phyloP scores from a whole-genome alignment of 208 protist species.

The Trypanosoma theileri region DNA sequence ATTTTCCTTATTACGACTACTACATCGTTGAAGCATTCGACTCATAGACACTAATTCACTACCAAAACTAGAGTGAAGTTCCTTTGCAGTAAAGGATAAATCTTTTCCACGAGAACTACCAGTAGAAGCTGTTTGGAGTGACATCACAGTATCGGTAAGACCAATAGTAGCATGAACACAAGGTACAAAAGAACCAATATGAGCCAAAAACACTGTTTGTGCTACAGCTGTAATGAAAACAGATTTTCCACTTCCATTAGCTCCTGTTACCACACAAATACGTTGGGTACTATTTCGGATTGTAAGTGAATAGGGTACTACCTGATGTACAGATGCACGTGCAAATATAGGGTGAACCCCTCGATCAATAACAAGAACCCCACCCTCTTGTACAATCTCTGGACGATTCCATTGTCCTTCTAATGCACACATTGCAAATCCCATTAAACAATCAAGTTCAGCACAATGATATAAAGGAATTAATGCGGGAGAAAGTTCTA shows the following conservation, averaged over 20 bases:
- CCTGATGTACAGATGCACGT: conserved; percentile 31
- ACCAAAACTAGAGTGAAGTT: conserved; percentile 66
- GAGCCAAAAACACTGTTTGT: conserved; percentile 90
- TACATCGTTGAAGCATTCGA: conserved; percentile 53
- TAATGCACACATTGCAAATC: conserved; percentile 62
- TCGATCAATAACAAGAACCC: conserved; percentile 52
- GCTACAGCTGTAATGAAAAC: conserved; percentile 92
- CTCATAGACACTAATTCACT: conserved; percentile 67
- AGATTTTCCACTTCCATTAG: conserved; percentile 92
- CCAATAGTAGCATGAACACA: conserved; percentile 52
- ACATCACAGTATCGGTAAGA: conserved; percentile 53
- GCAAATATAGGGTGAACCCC: conserved; percentile 78
- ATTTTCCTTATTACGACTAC: conserved; percentile 11
- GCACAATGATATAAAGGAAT: conserved; percentile 49
- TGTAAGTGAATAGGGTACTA: conserved; percentile 59
- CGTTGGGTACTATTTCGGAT: conserved; percentile 35
- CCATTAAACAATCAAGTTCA: conserved; percentile 77
- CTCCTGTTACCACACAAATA: conserved; percentile 77
- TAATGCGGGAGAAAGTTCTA: conserved; percentile 61
- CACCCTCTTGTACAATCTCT: conserved; percentile 23
- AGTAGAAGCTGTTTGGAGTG: conserved; percentile 18
- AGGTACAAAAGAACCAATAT: conserved; percentile 94
- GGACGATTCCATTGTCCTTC: conserved; percentile 71
- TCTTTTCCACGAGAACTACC: conserved; percentile 9
- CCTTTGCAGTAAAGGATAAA: conserved; percentile 8